These are phyloP conservation scores for Pyrus pyrifolia DNA, from an alignment of 306 rosid genomes.

Conservation along the genomic window DNA sequence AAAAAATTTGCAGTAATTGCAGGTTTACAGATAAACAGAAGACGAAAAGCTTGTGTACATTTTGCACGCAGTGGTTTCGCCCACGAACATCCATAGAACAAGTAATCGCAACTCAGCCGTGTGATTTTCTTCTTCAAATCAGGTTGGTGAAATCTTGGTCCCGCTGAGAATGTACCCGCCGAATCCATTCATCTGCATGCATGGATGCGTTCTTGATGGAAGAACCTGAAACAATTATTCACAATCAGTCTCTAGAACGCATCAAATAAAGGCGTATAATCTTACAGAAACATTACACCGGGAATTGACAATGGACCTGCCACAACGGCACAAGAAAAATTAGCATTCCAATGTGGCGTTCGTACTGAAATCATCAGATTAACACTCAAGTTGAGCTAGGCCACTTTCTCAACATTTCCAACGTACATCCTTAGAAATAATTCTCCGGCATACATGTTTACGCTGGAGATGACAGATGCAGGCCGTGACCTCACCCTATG, in stretches of 20 bases:
- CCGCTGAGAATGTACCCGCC: constrained; percentile 94
- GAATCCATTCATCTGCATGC: constrained; percentile 85
- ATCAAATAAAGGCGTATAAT: neutral
- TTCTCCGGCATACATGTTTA: too few species aligned
- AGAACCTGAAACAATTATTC: constrained; percentile 58
- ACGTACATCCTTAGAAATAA: neutral
- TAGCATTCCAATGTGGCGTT: neutral
- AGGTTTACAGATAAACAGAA: neutral
- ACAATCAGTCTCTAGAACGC: neutral
- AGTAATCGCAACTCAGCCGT: neutral
- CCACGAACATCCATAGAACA: neutral
- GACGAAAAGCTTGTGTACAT: neutral
- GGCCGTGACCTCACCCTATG: too few species aligned
- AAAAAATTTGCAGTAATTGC: constrained; percentile 8
- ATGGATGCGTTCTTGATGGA: constrained; percentile 91
- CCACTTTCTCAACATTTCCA: neutral
- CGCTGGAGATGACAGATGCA: too few species aligned
- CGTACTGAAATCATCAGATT: neutral
- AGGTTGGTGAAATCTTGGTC: constrained; percentile 56
- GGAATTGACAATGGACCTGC: too few species aligned
- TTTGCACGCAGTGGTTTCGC: neutral
- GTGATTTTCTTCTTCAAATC: neutral
- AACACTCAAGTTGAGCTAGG: neutral
- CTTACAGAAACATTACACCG: too few species aligned
- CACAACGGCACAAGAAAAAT: too few species aligned